Evolutionary conservation across 2,329 filamentous ascomycete species (phyloP).

Genomic region (Sporothrix mexicana): DNA sequence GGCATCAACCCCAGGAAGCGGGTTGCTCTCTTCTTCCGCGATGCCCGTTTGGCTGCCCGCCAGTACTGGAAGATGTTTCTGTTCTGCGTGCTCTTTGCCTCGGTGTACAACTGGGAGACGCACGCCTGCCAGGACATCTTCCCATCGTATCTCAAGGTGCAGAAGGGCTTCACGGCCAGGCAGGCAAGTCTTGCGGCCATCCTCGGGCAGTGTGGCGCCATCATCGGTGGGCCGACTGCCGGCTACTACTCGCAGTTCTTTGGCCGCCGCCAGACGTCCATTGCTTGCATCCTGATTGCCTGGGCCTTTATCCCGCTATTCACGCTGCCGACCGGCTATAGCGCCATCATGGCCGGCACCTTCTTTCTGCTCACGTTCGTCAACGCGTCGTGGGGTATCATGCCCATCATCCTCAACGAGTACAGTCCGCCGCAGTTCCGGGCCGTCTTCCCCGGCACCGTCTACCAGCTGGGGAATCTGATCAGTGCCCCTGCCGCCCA

Average conservation of each 20-base stretch:
- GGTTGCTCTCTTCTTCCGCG: slow-evolving; percentile 70
- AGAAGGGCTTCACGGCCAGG: slow-evolving; percentile 17
- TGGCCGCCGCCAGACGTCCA: slow-evolving; percentile 71
- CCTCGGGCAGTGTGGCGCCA: slow-evolving; percentile 25
- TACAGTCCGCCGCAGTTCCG: slow-evolving; percentile 72
- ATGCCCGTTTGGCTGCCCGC: slow-evolving; percentile 78
- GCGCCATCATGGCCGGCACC: slow-evolving; percentile 72
- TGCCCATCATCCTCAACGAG: slow-evolving; percentile 77
- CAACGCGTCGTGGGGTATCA: slow-evolving; percentile 70
- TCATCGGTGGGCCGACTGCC: slow-evolving; percentile 64
- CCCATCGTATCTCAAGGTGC: slow-evolving; percentile 22
- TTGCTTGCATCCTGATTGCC: slow-evolving; percentile 68
- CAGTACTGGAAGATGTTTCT: slow-evolving; percentile 77
- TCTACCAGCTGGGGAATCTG: slow-evolving; percentile 78
- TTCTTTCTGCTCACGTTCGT: slow-evolving; percentile 80
- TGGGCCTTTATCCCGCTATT: slow-evolving; percentile 85
- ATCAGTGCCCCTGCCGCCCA: slow-evolving; percentile 66
- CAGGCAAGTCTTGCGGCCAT: slow-evolving; percentile 22
- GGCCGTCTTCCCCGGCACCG: slow-evolving; percentile 72
- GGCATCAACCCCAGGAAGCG: slow-evolving; percentile 54
- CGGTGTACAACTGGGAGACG: slow-evolving; percentile 25
- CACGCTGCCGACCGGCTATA: slow-evolving; percentile 63
- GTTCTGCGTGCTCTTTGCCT: slow-evolving; percentile 24
- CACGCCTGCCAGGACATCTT: slow-evolving; percentile 29
- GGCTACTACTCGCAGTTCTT: slow-evolving; percentile 73